Base-by-base conservation (phyloP, 2,329 filamentous ascomycete species). In the Epichloe gansuensis region DNA sequence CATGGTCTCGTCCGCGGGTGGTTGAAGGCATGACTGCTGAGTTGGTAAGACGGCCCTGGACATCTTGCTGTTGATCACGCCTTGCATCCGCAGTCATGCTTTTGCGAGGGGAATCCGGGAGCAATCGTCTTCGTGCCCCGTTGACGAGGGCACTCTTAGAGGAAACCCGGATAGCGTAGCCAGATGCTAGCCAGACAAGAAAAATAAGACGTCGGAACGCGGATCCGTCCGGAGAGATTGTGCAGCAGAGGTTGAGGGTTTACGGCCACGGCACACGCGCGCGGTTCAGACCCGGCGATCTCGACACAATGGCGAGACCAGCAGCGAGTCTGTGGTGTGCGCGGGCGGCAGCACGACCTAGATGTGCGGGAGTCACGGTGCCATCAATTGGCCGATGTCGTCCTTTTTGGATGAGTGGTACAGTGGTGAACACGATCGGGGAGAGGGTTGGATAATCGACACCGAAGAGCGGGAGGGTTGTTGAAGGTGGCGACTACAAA, bases 81-180 rank as follows among this genome's bases (percentile, higher is more conserved):
- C 58, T 65, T 59, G 62, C 62, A 62, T 67, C 66, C 58, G 60
- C 61, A 57, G 65, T 67, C 67, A 69, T 70, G 62, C 65, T 67
- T 65, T 58, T 56, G 57, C 58, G 25, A 39, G 52, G 48, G 42
- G 44, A 52, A 50, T 42, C 31, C 43, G 15, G 28, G 50, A 46
- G 53, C 47, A 54, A 13, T 52, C 45, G 51, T 46, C 50, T 39
- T 49, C 21, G 49, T 46, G 37, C 51, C 23, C n/a, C 21, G 21
- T 48, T n/a, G 17, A 41, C 5, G 4, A 5, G n/a, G 47, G 11
- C 23, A 42, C 38, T 5, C 13, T 31, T 4, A n/a, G 15, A n/a
- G n/a, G 12, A 12, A 31, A 23, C 12, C 31, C 23, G 31, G 42
- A 31, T 41, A 7, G 38, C 28, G 51, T 13, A 13, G 13, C 38